Conservation (phyloP, 805 yeast species). For the Wickerhamomyces queroliae region DNA sequence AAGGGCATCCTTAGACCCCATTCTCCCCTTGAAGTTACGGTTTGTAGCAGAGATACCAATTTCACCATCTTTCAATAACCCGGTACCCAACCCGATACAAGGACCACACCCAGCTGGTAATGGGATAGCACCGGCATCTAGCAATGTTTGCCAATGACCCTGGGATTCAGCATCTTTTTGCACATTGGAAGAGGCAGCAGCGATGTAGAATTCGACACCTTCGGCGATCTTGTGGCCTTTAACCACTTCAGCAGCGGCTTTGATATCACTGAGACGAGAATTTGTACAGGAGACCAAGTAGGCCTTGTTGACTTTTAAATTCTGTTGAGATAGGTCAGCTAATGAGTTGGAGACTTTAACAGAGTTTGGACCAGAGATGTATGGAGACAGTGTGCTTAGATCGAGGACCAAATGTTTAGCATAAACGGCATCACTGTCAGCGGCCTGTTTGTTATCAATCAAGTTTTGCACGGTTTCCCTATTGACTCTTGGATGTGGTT, state of each 20-base stretch:
- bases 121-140: constrained; percentile 92
- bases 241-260: constrained; percentile 89
- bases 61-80: constrained; percentile 90
- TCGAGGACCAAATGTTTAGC: constrained; percentile 87
- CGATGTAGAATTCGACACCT: constrained; percentile 92
- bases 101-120: constrained; percentile 99
- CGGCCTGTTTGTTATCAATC: constrained; percentile 30
- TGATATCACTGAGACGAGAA: constrained; percentile 86
- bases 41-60: constrained; percentile 98
- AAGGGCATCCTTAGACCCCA: constrained; percentile 96
- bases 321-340: constrained; percentile 62
- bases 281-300: constrained; percentile 97
- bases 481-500: constrained; percentile 82
- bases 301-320: constrained; percentile 85
- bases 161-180: constrained; percentile 85
- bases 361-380: constrained; percentile 94
- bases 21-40: constrained; percentile 97
- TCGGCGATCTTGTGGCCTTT: constrained; percentile 74
- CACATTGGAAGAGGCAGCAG: constrained; percentile 93
- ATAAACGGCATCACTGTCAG: constrained; percentile 78
- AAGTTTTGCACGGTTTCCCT: constrained; percentile 49
- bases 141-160: constrained; percentile 88
- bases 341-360: constrained; percentile 86
- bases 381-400: constrained; percentile 75
- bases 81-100: constrained; percentile 96